phyloP scores from a whole-genome alignment of 202 grass and related monocot genomes.

The Bolboschoenoplectus hybrid region DNA sequence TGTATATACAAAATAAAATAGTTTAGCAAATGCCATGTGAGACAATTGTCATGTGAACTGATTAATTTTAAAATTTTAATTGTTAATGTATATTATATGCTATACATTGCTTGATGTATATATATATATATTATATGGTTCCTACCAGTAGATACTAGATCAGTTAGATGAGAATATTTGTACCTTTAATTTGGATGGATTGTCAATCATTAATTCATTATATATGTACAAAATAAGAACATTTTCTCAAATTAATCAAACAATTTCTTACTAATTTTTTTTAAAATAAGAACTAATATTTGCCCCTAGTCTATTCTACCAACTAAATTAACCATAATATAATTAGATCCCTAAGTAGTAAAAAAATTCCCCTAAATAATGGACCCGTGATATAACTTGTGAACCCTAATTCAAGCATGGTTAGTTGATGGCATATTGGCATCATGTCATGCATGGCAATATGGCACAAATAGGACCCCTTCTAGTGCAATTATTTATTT shows the following conservation, averaged over 20 bases:
- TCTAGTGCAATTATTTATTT: conserved; percentile 30
- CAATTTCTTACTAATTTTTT: neutral
- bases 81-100: neutral
- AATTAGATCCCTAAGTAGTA: conserved; percentile 19
- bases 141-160: neutral
- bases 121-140: neutral
- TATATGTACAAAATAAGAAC: neutral
- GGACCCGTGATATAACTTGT: conserved; percentile 25
- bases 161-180: neutral
- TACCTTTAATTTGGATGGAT: neutral
- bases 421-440: neutral
- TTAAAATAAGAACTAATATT: neutral
- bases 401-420: conserved; percentile 30
- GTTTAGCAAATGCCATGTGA: too few species aligned
- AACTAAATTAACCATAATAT: neutral
- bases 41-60: neutral
- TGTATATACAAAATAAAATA: neutral
- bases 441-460: neutral
- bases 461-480: conserved; percentile 33
- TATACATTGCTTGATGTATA: neutral
- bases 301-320: neutral
- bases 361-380: conserved; percentile 26
- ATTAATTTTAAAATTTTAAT: neutral
- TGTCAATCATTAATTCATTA: neutral
- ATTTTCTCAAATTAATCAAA: neutral